Base-by-base conservation (phyloP, 441 rosid genomes). In the Arabidopsis hybrid region DNA sequence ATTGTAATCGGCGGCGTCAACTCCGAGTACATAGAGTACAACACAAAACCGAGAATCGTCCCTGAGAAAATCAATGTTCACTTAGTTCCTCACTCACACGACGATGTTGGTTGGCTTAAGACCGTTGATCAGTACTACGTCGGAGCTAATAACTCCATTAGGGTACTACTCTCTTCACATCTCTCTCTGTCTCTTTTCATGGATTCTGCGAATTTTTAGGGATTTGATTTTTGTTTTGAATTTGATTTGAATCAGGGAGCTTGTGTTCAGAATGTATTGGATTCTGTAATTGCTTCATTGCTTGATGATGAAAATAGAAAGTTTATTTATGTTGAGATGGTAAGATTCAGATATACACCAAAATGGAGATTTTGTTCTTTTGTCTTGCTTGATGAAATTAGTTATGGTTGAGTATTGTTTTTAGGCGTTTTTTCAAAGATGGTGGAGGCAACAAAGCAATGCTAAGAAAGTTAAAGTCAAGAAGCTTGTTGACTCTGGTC, bases 221-320 rank as follows among this genome's bases (percentile, higher is more conserved):
- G 66, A 8, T 47, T 46, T 50, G 31, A 4, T 26, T 61, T 59
- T 69, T 7, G 43, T 64, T 57, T 3, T 68, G 59, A n/a, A 71
- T 46, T 80, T 62, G 60, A 29, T n/a, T 69, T 74, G 71, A 59
- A 43, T 13, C 79, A 92, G 97, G 96, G 92, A 13, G 97, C 95
- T 2, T 92, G 96, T 82, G 91, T 89, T 1, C 88, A 89, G 85
- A 91, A 91, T 79, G 95, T 91, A 36, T 42, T 91, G 68, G 97
- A 91, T 67, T 91, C 95, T 63, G 89, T 89, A 17, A 83, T 89
- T 71, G 81, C 95, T 36, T 79, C 96, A 13, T 82, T 92, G 63
- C 79, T 89, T 29, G 95, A 87, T 9, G 93, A 92, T 80, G 78
- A 78, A 82, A 86, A 86, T 80, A 85, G 90, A 80, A 90, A 88